Evolutionary conservation across 129 eudicot species (phyloP), one percentile per base, ranked within the genome.

Genomic region (Helianthus annuus): DNA sequence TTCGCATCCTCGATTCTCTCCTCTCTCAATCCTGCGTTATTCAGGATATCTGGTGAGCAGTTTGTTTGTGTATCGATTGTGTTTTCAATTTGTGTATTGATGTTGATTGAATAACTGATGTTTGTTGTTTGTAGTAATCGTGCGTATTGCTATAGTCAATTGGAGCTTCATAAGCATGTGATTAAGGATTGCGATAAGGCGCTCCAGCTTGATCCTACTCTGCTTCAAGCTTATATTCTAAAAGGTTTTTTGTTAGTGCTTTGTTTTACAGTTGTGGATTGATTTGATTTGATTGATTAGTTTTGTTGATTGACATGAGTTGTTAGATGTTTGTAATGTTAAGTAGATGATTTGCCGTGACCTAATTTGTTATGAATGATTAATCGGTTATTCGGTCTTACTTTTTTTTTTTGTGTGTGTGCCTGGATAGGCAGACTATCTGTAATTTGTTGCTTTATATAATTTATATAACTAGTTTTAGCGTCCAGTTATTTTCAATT

Each of bases 161-260:
- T 94, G 89, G 99, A 94, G 96, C 90, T 94, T 51, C 97, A 94
- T 76, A 94, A 90, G 72, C 99, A 94, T 58, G 99, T 85, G 44
- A 83, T 94, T 71, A 94, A 94, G 91, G 99, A 94, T 65, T 94
- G 97, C 14, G 97, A 94, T 74, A 91, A 71, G 83, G 99, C 97
- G 10, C 86, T 94, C 59, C 75, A 90, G 64, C 97, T 90, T 68
- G 99, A 94, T 76, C 93, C 97, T 4, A 71, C 82, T 36, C 87
- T 81, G 66, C 89, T 94, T 77, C 96, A 90, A 73, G 88, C 99
- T 44, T 88, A 90, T 80, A 90, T 94, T 56, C 86, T 94, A 60
- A 94, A 94, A 90, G 99, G 99, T 92, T 45, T 27, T 13, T 69
- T 70, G n/a, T 40, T 38, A 7, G 11, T 66, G 0, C 12, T 66